phyloP scores from a whole-genome alignment of 2,329 filamentous ascomycete genomes.

The Trichoderma polysporum region DNA sequence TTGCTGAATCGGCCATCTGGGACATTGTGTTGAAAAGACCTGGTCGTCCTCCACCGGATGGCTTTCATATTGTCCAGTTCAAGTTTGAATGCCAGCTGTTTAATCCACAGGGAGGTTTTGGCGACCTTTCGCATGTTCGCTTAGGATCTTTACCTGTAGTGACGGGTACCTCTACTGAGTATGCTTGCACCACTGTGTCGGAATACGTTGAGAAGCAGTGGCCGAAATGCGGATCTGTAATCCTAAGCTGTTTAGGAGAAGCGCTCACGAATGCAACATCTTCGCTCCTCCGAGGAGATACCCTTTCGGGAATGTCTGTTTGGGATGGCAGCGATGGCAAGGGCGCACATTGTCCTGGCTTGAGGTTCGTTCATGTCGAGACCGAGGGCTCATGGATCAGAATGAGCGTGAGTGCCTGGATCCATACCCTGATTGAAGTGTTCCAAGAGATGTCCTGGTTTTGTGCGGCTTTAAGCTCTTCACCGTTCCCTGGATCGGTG shows the following conservation, averaged over 20 bases:
- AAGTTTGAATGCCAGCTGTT: conserved; percentile 38
- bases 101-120: conserved; percentile 30
- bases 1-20: conserved; percentile 41
- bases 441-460: conserved; percentile 41
- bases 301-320: conserved; percentile 36
- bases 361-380: conserved; percentile 38
- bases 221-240: conserved; percentile 33
- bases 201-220: conserved; percentile 36
- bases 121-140: conserved; percentile 32
- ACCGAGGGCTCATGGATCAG: conserved; percentile 35
- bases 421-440: conserved; percentile 37
- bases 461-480: conserved; percentile 37
- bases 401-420: conserved; percentile 37
- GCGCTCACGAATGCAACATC: conserved; percentile 33
- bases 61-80: conserved; percentile 38
- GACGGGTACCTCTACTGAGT: conserved; percentile 37
- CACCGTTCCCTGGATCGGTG: conserved; percentile 34
- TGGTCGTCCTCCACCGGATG: conserved; percentile 34
- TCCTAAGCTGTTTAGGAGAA: conserved; percentile 35
- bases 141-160: conserved; percentile 35
- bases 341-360: conserved; percentile 30
- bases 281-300: conserved; percentile 27
- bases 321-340: conserved; percentile 36
- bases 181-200: conserved; percentile 35
- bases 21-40: conserved; percentile 35